These are phyloP conservation scores for Collybia sp. DNA, from an alignment of 768 basidiomycete genomes.

Conservation along the genomic window DNA sequence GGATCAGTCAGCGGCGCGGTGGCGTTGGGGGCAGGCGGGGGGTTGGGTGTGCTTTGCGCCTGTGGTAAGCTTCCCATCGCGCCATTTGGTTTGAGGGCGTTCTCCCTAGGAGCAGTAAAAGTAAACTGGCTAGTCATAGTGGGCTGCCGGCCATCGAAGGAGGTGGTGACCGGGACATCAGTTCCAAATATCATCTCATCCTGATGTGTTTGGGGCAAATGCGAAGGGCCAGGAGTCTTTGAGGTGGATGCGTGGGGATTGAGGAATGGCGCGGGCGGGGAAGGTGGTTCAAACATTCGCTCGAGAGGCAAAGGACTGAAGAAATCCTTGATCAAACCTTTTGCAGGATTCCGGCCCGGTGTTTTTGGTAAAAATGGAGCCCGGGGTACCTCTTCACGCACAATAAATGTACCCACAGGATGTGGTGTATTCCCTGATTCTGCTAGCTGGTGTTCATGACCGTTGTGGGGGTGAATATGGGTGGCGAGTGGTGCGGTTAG, in stretches of 20 bases:
- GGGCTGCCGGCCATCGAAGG: conserved; percentile 40
- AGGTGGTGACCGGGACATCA: conserved; percentile 44
- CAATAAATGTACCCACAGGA: conserved; percentile 66
- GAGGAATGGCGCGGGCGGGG: conserved; percentile 46
- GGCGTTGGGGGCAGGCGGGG: conserved; percentile 21
- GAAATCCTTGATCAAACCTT: conserved; percentile 67
- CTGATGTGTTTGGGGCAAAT: background rate
- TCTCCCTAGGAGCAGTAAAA: conserved; percentile 54
- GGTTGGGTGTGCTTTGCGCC: conserved; percentile 60
- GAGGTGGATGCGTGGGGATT: conserved; percentile 10
- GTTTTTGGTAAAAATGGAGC: conserved; percentile 60
- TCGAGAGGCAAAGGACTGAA: conserved; percentile 88
- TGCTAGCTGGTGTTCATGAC: conserved; percentile 22
- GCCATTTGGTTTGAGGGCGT: conserved; percentile 22
- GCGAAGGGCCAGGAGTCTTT: conserved; percentile 2
- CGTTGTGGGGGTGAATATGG: conserved; percentile 43
- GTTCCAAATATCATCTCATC: conserved; percentile 43
- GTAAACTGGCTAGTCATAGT: conserved; percentile 65
- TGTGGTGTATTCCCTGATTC: conserved; percentile 20
- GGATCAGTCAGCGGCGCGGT: conserved; percentile 55
- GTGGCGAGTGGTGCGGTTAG: conserved; percentile 54
- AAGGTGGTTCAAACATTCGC: conserved; percentile 92
- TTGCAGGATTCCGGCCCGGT: conserved; percentile 51
- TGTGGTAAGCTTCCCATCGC: conserved; percentile 32
- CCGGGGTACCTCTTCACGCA: conserved; percentile 62